Percentiles rank a stretch among this genome's conserved stretches.
Evolutionary conservation across 108 stramenopile genomes (phyloP).

Genomic region (Discostella stelligeroides): DNA sequence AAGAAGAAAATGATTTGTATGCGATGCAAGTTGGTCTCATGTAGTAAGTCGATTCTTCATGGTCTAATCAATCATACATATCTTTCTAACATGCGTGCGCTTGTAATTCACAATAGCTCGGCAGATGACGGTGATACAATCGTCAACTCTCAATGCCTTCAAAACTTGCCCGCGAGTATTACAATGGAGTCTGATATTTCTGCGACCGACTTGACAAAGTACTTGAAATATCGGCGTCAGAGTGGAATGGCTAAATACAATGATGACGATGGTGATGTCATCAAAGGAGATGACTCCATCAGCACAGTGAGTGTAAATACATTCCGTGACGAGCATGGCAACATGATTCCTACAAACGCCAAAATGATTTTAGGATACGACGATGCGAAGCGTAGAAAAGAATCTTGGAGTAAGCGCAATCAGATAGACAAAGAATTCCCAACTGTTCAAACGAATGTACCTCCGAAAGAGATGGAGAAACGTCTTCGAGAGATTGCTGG

Average conservation of each 20-base stretch:
- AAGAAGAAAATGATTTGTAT: constrained; percentile 43
- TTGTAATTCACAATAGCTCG: constrained; percentile 21
- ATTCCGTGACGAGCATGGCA: constrained; percentile 41
- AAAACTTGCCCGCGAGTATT: constrained; percentile 22
- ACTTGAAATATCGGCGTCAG: constrained; percentile 15
- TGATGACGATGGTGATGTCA: constrained; percentile 26
- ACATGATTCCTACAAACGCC: constrained; percentile 40
- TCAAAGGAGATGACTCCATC: constrained; percentile 18
- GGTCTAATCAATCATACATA: neutral
- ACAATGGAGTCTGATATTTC: constrained; percentile 17
- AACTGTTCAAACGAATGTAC: constrained; percentile 10
- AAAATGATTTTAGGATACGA: constrained; percentile 39
- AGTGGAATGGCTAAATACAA: constrained; percentile 1
- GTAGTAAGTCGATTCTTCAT: constrained; percentile 33
- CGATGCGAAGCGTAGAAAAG: constrained; percentile 13
- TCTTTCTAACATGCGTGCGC: neutral
- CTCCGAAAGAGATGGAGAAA: constrained; percentile 65
- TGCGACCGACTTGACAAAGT: constrained; percentile 2
- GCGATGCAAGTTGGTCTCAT: constrained; percentile 49
- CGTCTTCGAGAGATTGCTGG: constrained; percentile 79
- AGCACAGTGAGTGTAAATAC: constrained; percentile 24
- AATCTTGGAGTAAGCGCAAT: constrained; percentile 8
- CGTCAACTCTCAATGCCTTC: constrained; percentile 19
- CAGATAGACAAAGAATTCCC: constrained; percentile 19
- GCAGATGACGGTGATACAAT: constrained; percentile 51